Evolutionary conservation across 2,329 filamentous ascomycete species (phyloP).

Genomic region (Diplodia scrobiculata): DNA sequence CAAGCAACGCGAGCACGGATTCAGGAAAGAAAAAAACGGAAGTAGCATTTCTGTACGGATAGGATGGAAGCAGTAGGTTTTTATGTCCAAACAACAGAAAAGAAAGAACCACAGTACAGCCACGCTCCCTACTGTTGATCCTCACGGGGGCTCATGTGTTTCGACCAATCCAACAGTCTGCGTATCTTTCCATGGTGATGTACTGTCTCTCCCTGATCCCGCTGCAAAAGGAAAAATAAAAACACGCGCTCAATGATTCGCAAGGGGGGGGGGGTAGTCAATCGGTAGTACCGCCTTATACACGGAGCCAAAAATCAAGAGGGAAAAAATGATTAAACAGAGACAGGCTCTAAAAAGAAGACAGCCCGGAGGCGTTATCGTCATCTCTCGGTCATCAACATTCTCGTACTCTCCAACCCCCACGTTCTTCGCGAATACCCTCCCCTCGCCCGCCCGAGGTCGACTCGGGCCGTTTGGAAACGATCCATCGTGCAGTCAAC

Average conservation of each 20-base stretch:
- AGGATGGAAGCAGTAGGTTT: neutral
- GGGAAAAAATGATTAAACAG: neutral
- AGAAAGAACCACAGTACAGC: neutral
- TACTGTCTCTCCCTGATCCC: neutral
- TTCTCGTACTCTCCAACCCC: neutral
- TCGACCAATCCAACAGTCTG: neutral
- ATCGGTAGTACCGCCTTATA: neutral
- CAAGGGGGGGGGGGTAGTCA: neutral
- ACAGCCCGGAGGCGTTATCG: neutral
- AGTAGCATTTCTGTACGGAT: neutral
- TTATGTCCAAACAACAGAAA: neutral
- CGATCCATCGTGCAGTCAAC: neutral
- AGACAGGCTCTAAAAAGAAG: neutral
- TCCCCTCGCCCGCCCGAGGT: slow-evolving; percentile 16
- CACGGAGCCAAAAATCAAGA: neutral
- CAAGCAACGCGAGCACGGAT: neutral
- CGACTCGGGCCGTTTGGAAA: neutral
- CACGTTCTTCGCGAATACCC: neutral
- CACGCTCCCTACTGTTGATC: neutral
- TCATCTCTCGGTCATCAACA: neutral
- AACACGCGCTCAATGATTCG: neutral
- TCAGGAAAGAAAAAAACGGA: neutral
- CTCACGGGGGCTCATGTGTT: too few species aligned
- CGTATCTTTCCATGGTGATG: neutral
- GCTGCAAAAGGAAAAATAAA: neutral